Conservation (phyloP, 192 early-diverging fungal genomes). For the Umbelopsis sp. region DNA sequence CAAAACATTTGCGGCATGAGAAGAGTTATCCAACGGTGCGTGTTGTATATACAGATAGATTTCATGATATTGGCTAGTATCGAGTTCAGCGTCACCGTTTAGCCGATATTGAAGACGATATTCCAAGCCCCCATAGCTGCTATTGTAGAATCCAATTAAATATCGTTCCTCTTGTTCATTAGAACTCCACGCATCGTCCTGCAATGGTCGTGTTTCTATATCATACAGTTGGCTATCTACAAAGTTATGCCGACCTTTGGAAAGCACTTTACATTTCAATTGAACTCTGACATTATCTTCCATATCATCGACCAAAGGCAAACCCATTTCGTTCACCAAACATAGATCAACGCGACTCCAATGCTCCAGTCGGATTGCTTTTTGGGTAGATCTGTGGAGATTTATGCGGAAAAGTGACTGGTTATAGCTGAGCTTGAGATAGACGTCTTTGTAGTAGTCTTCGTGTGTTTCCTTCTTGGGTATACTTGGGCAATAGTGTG, state of each 20-base stretch:
- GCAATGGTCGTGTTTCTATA: conserved; percentile 11
- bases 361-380: neutral
- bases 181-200: conserved; percentile 20
- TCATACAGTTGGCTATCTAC: neutral
- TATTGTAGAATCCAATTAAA: conserved; percentile 8
- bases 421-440: conserved; percentile 5
- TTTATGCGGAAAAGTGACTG: neutral
- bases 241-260: neutral
- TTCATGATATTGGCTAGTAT: neutral
- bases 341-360: conserved; percentile 39
- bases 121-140: conserved; percentile 2
- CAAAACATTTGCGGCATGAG: neutral
- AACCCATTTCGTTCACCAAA: conserved; percentile 40
- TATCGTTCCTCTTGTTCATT: neutral
- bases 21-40: neutral
- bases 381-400: conserved; percentile 1
- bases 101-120: conserved; percentile 5
- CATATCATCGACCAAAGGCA: conserved; percentile 31
- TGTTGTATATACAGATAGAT: conserved; percentile 15
- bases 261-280: conserved; percentile 24
- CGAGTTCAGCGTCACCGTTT: neutral
- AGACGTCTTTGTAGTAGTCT: conserved; percentile 2
- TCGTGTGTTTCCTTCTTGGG: neutral
- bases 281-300: conserved; percentile 26
- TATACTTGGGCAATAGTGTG: neutral